A percentile compares a stretch with the other conserved stretches of the same genome.
Conservation (phyloP, 495 filamentous ascomycete species). For the Articulospora tetracladia region DNA sequence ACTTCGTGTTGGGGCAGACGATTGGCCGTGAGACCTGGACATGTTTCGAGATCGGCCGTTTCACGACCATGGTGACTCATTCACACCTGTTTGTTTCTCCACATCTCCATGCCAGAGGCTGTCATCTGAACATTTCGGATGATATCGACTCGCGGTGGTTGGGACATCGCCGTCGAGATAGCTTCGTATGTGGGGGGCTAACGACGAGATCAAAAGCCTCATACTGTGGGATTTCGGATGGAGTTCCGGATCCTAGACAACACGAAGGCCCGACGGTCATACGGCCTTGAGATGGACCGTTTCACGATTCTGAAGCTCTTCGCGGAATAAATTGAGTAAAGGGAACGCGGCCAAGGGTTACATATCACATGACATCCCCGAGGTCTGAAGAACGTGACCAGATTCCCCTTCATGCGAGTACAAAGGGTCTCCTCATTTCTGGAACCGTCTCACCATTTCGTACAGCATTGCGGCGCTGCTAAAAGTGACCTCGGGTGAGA, state of each 20-base stretch:
- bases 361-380: not conserved
- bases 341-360: not conserved
- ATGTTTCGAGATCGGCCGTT: slow-evolving; percentile 23
- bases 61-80: slow-evolving; percentile 24
- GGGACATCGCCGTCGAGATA: not conserved
- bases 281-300: not conserved
- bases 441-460: not conserved
- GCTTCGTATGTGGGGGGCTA: not conserved
- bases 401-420: not conserved
- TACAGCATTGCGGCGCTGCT: not conserved
- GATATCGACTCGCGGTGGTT: slow-evolving; percentile 15
- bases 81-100: slow-evolving; percentile 13
- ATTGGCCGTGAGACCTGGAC: slow-evolving; percentile 13
- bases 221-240: not conserved
- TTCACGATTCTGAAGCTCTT: not conserved
- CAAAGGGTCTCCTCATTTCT: not conserved
- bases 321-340: not conserved
- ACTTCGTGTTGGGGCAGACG: slow-evolving; percentile 11
- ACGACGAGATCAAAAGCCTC: slow-evolving; percentile 11
- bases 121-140: slow-evolving; percentile 13
- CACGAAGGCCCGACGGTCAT: not conserved
- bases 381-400: not conserved
- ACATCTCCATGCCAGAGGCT: slow-evolving; percentile 7
- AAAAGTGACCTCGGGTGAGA: not conserved
- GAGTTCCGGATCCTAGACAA: not conserved